These are phyloP conservation scores for Hirschfeldia incana DNA, from an alignment of 345 rosid genomes.

Conservation along the genomic window DNA sequence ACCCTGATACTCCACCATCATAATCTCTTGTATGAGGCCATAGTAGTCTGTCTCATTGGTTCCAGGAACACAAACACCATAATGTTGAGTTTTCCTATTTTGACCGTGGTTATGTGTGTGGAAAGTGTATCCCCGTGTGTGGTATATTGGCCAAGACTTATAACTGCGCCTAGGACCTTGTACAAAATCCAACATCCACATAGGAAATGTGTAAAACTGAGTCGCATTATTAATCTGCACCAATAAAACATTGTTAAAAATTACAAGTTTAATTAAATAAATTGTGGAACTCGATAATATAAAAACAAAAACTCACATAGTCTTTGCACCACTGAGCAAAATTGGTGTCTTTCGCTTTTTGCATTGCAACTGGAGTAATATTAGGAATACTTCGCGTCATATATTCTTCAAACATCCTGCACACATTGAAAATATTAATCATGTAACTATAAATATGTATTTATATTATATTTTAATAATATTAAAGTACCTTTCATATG, in stretches of 20 bases:
- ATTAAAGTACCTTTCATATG: no score
- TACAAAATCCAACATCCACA: not conserved
- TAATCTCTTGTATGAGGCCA: not conserved
- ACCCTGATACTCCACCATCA: not conserved
- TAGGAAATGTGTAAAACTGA: not conserved
- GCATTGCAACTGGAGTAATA: not conserved
- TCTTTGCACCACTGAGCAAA: no score
- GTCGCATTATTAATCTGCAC: not conserved
- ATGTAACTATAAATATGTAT: no score
- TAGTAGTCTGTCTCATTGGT: not conserved
- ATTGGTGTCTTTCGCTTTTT: no score
- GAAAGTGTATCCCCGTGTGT: not conserved
- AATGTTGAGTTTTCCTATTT: not conserved
- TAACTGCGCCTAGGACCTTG: not conserved
- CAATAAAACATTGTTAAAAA: not conserved
- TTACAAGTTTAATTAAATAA: not conserved
- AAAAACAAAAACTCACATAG: no score
- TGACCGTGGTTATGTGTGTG: not conserved
- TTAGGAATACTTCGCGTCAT: not conserved
- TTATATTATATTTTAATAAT: no score
- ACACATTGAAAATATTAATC: no score
- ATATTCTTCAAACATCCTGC: no score
- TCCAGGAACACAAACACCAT: not conserved
- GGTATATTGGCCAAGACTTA: not conserved
- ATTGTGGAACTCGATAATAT: no score